phyloP scores from a whole-genome alignment of 2,329 filamentous ascomycete species.

The Fusarium protoensiforme region DNA sequence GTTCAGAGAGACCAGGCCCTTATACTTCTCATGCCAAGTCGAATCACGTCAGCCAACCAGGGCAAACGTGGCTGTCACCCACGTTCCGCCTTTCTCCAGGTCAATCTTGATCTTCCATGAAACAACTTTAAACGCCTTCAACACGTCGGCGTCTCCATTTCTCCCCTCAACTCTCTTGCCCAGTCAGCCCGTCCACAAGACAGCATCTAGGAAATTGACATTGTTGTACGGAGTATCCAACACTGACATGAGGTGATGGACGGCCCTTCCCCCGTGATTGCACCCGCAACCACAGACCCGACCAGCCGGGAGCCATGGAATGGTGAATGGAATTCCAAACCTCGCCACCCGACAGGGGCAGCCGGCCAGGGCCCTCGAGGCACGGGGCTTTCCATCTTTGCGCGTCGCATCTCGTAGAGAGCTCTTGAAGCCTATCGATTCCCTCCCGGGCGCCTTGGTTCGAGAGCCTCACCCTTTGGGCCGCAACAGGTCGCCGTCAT shows the following conservation, averaged over 20 bases:
- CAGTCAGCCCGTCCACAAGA: background rate
- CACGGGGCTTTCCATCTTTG: constrained; percentile 17
- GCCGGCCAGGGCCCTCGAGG: background rate
- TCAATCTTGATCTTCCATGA: background rate
- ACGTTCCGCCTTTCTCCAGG: constrained; percentile 1
- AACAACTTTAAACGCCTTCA: background rate
- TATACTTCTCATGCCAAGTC: constrained; percentile 20
- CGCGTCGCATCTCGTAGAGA: constrained; percentile 9
- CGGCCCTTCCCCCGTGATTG: background rate
- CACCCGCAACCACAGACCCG: constrained; percentile 20
- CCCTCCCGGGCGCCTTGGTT: background rate
- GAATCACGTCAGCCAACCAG: constrained; percentile 29
- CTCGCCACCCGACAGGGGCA: constrained; percentile 32
- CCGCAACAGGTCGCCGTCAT: background rate
- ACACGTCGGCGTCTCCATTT: background rate
- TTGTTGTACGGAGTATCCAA: background rate
- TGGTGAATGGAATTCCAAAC: constrained; percentile 32
- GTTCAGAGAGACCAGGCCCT: background rate
- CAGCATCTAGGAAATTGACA: background rate
- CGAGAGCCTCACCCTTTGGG: background rate
- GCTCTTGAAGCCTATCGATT: background rate
- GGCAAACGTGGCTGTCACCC: constrained; percentile 3
- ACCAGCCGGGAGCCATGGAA: constrained; percentile 30
- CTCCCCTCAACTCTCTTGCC: background rate
- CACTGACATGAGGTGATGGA: background rate